Base-by-base conservation (phyloP, 352 stramenopile genomes). In the Thalassiosira allenii region DNA sequence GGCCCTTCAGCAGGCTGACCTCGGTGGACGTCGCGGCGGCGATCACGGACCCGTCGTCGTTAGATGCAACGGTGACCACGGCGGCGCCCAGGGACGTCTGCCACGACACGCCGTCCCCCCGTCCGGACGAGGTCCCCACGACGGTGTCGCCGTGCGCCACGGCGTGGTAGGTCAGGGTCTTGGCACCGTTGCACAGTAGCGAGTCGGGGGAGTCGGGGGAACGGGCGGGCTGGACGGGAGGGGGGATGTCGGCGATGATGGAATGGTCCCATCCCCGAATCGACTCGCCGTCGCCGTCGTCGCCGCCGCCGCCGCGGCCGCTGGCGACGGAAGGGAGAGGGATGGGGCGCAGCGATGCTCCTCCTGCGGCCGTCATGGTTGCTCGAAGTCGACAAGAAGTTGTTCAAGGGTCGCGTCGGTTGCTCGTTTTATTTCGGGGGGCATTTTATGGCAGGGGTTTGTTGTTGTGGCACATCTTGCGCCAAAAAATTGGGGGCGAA, bases 1-100 rank as follows among this genome's bases (percentile, higher is more conserved):
- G 30, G 41, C 88, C 88, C 52, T 75, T 61, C 9, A 93, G 33
- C 9, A 93, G 70, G 12, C 72, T 84, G 22, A 92, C 75, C 29
- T 87, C 75, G 25, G 53, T 84, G n/a, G 77, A 63, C 12, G 86
- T 91, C 14, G 88, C 70, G 11, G 67, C 70, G 23, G 81, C 88
- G 37, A 93, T 78, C 20, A 92, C 59, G 6, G 69, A 79, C 30
- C 88, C 86, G 37, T 79, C 61, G 1, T 14, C 8, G 54, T 91
- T 92, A 25, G 86, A 91, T 1, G 66, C 64, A 17, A 93, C 44
- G 54, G 71, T 68, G 40, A 70, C 80, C 37, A 75, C 70, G 49
- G 71, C 73, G 40, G 49, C 61, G 69, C 76, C 73, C 20, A 91
- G 77, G 1, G 61, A 70, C 17, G 73, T 86, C 63, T 80, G 68